Evolutionary conservation across 352 stramenopile species (phyloP), one percentile per base, ranked within the genome.

Genomic region (Plasmopara viticola): DNA sequence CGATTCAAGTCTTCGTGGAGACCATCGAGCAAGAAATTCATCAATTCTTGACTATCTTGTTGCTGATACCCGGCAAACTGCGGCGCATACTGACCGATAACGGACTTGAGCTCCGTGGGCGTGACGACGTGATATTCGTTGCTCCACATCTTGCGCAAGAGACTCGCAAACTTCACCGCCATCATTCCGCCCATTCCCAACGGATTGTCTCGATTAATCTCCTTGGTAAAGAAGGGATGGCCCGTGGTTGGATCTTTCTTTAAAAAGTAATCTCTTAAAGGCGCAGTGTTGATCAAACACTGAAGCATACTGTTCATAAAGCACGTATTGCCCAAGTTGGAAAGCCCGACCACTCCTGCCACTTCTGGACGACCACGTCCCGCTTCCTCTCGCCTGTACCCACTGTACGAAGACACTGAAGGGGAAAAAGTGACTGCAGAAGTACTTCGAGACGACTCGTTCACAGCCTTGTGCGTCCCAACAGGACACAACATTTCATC

Each of bases 131-230:
- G 84, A 64, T 86, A 97, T 42, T 97, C 74, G 15, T 87, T 90
- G 33, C 73, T 79, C 92, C 95, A 99, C 65, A 99, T 95, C 44
- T 96, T 84, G n/a, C 83, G 78, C 15, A 98, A 52, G 6, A 99
- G 67, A 25, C 68, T 78, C 0, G 87, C 94, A 73, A 99, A 99
- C n/a, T 96, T 88, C n/a, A 77, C 76, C 2, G 96, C 95, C 54
- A 99, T 93, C 51, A 86, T 83, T 8, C 96, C 96, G 34, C 94
- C 89, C 78, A 92, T 90, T 3, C 81, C 84, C 3, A 99, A 77
- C 15, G 96, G 95, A 60, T 99, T 99, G 15, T 90, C 68, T 53
- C 76, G 68, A 60, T 99, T 99, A 40, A 99, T 81, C 56, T 98
- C 84, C 10, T 71, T 69, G 20, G 72, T 52, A 50, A 87, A 87